Conservation (phyloP, 2,329 filamentous ascomycete genomes). For the Aspergillus flavus region DNA sequence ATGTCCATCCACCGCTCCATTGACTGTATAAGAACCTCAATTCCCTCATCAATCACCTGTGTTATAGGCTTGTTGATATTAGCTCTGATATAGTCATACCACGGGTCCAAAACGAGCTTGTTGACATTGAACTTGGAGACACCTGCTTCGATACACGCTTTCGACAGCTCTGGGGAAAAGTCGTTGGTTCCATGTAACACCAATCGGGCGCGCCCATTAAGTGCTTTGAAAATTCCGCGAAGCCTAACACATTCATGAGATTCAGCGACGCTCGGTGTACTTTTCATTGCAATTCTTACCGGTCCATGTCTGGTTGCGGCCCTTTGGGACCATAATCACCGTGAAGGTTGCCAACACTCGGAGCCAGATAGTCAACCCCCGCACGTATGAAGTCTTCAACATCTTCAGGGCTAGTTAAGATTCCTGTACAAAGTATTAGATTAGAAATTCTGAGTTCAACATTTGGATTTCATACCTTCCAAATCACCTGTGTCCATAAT, state of each 20-base stretch:
- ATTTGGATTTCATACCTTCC: slow-evolving; percentile 38
- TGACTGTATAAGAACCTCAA: slow-evolving; percentile 51
- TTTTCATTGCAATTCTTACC: not conserved
- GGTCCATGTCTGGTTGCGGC: slow-evolving; percentile 54
- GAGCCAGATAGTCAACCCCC: slow-evolving; percentile 71
- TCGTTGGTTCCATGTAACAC: slow-evolving; percentile 60
- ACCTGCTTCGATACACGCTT: slow-evolving; percentile 53
- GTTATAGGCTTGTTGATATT: slow-evolving; percentile 52
- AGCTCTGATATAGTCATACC: slow-evolving; percentile 45
- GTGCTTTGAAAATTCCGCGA: slow-evolving; percentile 49
- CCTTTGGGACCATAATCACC: slow-evolving; percentile 68
- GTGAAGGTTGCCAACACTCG: slow-evolving; percentile 73
- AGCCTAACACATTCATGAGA: slow-evolving; percentile 48
- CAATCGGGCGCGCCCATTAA: slow-evolving; percentile 50
- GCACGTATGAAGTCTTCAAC: slow-evolving; percentile 68
- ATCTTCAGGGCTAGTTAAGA: slow-evolving; percentile 67
- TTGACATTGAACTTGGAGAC: slow-evolving; percentile 60
- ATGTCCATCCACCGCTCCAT: slow-evolving; percentile 57
- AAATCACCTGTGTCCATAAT: slow-evolving; percentile 65
- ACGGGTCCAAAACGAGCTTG: slow-evolving; percentile 51
- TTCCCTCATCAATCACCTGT: slow-evolving; percentile 53
- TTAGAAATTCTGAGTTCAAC: not conserved
- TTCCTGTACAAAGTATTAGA: slow-evolving; percentile 24
- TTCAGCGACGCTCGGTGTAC: not conserved
- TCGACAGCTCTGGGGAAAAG: slow-evolving; percentile 54